Evolutionary conservation across 2,329 filamentous ascomycete genomes (phyloP).

Genomic region (Tolypocladium ovalisporum): DNA sequence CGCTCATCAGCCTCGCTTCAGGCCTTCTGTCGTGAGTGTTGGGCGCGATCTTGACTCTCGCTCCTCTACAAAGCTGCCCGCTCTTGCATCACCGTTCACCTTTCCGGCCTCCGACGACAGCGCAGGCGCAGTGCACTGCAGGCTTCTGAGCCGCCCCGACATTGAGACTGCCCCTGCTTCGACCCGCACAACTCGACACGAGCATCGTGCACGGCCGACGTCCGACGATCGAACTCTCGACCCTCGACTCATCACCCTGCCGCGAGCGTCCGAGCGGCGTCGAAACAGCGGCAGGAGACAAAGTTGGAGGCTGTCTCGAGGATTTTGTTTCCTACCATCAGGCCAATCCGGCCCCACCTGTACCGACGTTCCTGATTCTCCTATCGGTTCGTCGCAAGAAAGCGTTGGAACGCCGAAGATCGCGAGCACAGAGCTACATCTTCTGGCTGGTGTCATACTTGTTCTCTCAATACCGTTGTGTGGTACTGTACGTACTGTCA

Average conservation of each 20-base stretch:
- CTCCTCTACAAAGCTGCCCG: neutral
- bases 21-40: neutral
- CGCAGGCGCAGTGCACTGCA: neutral
- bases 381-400: slow-evolving; percentile 5
- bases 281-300: neutral
- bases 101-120: neutral
- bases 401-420: slow-evolving; percentile 13
- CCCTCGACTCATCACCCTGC: neutral
- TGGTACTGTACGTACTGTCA: slow-evolving; percentile 46
- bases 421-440: slow-evolving; percentile 56
- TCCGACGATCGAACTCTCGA: neutral
- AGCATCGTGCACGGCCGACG: neutral
- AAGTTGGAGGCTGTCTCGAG: neutral
- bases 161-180: neutral
- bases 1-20: neutral
- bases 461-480: neutral
- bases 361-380: slow-evolving; percentile 4
- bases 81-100: neutral
- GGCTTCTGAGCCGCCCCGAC: neutral
- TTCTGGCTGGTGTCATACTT: slow-evolving; percentile 22
- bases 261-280: neutral
- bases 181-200: neutral
- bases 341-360: slow-evolving; percentile 1
- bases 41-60: neutral
- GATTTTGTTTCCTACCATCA: slow-evolving; percentile 2